Evolutionary conservation across 1,284 basidiomycete genomes (phyloP).

Genomic region (Ustilago vetiveriae): DNA sequence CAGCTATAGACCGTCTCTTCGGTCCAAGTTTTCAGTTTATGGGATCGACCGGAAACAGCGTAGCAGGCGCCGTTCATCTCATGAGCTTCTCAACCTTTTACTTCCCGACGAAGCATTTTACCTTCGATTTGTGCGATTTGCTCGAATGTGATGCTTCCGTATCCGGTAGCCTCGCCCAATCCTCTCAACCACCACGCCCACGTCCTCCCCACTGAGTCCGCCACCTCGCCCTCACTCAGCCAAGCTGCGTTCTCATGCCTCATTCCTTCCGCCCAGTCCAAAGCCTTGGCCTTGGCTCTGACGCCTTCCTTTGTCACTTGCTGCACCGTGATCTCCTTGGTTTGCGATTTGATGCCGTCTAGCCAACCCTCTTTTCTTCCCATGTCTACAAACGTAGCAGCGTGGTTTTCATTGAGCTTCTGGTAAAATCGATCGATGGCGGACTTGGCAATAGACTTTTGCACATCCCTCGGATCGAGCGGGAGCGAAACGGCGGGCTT

Average conservation of each 20-base stretch:
- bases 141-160: not conserved
- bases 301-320: not conserved
- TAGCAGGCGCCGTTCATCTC: no score
- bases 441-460: not conserved
- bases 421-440: not conserved
- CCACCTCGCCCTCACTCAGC: not conserved
- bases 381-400: not conserved
- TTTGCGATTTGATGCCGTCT: not conserved
- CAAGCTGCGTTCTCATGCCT: not conserved
- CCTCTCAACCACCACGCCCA: not conserved
- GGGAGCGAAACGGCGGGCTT: not conserved
- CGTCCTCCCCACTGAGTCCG: not conserved
- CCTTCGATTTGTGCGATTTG: conserved; percentile 8
- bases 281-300: not conserved
- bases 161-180: not conserved
- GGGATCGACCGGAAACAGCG: no score
- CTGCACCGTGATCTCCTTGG: not conserved
- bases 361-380: not conserved
- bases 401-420: not conserved
- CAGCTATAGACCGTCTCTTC: no score
- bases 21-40: no score
- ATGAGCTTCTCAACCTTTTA: no score
- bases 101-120: conserved; percentile 5
- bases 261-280: not conserved
- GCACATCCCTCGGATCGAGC: not conserved